Base-by-base conservation (phyloP, 805 yeast species). In the Metschnikowia peoriensis region DNA sequence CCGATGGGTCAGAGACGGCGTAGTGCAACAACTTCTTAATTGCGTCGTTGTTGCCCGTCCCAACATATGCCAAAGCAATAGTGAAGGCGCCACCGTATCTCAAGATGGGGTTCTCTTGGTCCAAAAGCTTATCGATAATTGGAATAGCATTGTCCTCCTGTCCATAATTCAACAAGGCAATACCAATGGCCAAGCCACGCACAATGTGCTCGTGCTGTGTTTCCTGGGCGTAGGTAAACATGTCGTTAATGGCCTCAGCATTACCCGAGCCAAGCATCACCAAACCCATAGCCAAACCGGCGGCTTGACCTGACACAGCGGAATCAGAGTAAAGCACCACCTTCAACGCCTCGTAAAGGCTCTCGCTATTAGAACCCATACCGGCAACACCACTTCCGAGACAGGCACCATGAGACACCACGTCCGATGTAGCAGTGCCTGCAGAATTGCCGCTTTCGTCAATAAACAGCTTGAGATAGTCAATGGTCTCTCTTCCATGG, bases 71-170 rank as follows among this genome's bases (percentile, higher is more conserved):
- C 61, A 94, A 78, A 0, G 97, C 98, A 62, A 94, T 81, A 6
- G 97, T 86, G 69, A 85, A 91, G 44, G 94, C 94, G 66, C 97
- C 98, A 70, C 99, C 98, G 67, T 92, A 94, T 71, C 99, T 87
- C 58, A 94, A 79, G 49, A 87, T 83, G 5, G 97, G 80, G 61
- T 86, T 89, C 65, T 89, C 96, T 64, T 86, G 91, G 4, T 71
- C 75, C 63, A 90, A 69, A 64, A 94, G 75, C 59, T 78, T 75
- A 34, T 82, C 83, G 57, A 93, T 89, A 34, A 82, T 69, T 9
- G 69, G 70, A 60, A 89, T 90, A 6, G 97, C 94, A 53, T 81
- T 77, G 59, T 84, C 91, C 70, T 91, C 97, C 63, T 83, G 84
- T 41, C 96, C 97, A 65, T 86, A 93, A 69, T 84, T 87, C 53